phyloP scores from a whole-genome alignment of 2,329 filamentous ascomycete genomes.

The Cordyceps tenuipes region DNA sequence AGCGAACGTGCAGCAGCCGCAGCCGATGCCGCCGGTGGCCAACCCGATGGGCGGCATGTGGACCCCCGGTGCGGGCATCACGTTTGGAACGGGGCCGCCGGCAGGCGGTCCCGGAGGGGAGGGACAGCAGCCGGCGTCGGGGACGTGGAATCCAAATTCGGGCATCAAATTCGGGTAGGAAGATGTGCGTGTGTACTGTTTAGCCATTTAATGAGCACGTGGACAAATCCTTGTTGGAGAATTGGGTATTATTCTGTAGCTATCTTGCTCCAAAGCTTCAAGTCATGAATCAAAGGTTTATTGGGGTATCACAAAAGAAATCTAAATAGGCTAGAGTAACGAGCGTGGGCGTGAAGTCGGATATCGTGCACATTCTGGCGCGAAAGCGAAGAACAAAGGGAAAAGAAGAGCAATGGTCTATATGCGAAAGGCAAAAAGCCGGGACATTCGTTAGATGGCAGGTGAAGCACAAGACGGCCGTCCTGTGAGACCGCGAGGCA shows the following conservation, averaged over 20 bases:
- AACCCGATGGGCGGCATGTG: slow-evolving; percentile 38
- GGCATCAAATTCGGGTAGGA: slow-evolving; percentile 47
- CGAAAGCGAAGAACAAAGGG: neutral
- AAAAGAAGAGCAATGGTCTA: neutral
- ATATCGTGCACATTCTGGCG: neutral
- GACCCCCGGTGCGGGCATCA: slow-evolving; percentile 74
- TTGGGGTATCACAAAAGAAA: neutral
- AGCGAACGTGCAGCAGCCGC: slow-evolving; percentile 47
- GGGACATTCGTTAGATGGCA: neutral
- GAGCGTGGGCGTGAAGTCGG: neutral
- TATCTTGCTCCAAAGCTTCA: neutral
- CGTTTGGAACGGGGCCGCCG: slow-evolving; percentile 41
- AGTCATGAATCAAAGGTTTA: neutral
- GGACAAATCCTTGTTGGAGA: neutral
- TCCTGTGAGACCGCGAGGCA: neutral
- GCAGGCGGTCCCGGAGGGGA: slow-evolving; percentile 18
- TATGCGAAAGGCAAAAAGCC: neutral
- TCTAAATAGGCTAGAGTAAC: neutral
- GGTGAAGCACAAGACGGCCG: neutral
- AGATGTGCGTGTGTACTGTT: neutral
- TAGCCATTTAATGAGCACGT: neutral
- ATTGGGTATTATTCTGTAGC: neutral
- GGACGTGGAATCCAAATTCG: slow-evolving; percentile 52
- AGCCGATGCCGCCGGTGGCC: slow-evolving; percentile 36
- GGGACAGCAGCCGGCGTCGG: slow-evolving; percentile 18